phyloP scores from a whole-genome alignment of 2,329 filamentous ascomycete species.

The Exophiala calicioides region DNA sequence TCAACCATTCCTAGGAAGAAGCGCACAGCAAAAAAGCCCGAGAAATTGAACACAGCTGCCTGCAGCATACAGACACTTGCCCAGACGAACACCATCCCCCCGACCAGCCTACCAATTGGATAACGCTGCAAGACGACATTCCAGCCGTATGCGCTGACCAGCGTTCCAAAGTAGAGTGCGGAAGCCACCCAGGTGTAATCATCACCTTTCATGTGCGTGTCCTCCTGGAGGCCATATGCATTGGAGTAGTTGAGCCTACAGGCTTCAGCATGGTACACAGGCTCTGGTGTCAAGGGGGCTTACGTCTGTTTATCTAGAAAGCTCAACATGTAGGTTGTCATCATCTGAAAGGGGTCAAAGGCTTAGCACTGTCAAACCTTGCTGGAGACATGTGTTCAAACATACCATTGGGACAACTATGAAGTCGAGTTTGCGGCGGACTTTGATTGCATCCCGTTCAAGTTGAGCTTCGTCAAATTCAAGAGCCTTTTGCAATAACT shows the following conservation, averaged over 20 bases:
- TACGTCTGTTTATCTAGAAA: constrained; percentile 36
- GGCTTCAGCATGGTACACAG: too few species aligned
- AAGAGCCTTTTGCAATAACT: constrained; percentile 38
- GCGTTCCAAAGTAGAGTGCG: constrained; percentile 48
- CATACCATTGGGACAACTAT: constrained; percentile 41
- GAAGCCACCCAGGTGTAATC: constrained; percentile 50
- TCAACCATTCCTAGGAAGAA: constrained; percentile 50
- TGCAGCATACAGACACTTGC: constrained; percentile 42
- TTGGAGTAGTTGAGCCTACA: constrained; percentile 41
- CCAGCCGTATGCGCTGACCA: constrained; percentile 43
- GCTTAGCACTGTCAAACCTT: neutral
- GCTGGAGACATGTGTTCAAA: neutral
- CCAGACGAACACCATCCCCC: constrained; percentile 46
- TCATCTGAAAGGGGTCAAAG: constrained; percentile 34
- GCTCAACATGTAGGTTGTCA: constrained; percentile 40
- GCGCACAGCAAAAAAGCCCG: constrained; percentile 48
- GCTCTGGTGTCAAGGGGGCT: too few species aligned
- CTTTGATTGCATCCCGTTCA: constrained; percentile 36
- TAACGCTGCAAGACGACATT: constrained; percentile 46
- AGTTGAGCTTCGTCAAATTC: constrained; percentile 41
- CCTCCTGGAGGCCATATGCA: constrained; percentile 45
- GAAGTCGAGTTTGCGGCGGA: constrained; percentile 41
- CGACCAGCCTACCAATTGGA: constrained; percentile 46
- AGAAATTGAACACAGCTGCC: constrained; percentile 42
- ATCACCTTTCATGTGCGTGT: constrained; percentile 44